Evolutionary conservation across 495 filamentous ascomycete species (phyloP), one percentile per base, ranked within the genome.

Genomic region (Penicillium malachiteum): DNA sequence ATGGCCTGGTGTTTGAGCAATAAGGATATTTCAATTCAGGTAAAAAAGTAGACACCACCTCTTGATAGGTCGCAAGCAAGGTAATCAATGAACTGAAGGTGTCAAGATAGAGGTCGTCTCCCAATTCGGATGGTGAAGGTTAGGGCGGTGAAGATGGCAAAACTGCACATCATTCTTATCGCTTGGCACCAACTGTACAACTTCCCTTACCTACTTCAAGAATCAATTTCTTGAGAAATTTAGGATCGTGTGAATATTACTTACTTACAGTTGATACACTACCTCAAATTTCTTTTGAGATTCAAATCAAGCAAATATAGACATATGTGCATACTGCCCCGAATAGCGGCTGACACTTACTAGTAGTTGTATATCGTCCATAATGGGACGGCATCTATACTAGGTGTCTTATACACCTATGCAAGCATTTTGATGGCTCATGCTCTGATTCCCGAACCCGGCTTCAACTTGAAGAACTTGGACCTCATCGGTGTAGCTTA

Each of bases 111-210:
- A 48, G 35, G 48, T 56, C 37, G 61, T 66, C 54, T 50, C 42
- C 43, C 43, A 55, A 49, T 54, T 37, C 57, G 48, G 51, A 58
- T 55, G 56, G 56, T 44, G 54, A 62, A 50, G 42, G 54, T 50
- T 9, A 17, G 48, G 58, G 65, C 65, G 65, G 65, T 67, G 52
- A 9, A 12, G 0, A 8, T 17, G 53, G 54, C 65, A 67, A 41
- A 67, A 67, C 63, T 26, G 21, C 21, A 26, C 10, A 17, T 18
- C 1, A 45, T 46, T 12, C 55, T 62, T 57, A 58, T 57, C 53
- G 41, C 44, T 31, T 10, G 26, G 17, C 9, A 10, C 45, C 17
- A 21, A 37, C 40, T 43, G n/a, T n/a, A 8, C 9, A 43, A 8
- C 17, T 21, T 16, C 1, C 2, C 14, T 16, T 9, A 8, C 14